Percentiles rank a stretch among this genome's conserved stretches.
Evolutionary conservation across 108 stramenopile species (phyloP).

Genomic region (Poteriospumella lacustris): DNA sequence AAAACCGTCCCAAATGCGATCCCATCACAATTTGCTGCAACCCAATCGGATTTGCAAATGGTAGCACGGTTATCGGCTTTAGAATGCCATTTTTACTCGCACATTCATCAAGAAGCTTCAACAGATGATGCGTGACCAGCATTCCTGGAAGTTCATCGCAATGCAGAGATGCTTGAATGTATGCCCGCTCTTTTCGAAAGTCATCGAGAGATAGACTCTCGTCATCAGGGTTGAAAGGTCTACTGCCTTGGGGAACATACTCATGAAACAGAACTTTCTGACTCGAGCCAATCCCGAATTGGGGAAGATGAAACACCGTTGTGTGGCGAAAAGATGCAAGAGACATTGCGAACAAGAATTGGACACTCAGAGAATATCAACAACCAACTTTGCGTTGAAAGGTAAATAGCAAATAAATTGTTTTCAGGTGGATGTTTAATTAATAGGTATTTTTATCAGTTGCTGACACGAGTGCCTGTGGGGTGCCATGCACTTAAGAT

Average conservation of each 20-base stretch:
- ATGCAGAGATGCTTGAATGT: conserved; percentile 26
- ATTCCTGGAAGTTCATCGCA: conserved; percentile 24
- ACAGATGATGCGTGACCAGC: conserved; percentile 13
- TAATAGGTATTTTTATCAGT: too few relatives aligned
- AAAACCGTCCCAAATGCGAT: conserved; percentile 2
- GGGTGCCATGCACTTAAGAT: too few relatives aligned
- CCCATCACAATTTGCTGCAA: conserved; percentile 2
- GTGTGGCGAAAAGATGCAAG: too few relatives aligned
- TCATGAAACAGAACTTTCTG: neutral
- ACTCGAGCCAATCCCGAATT: neutral
- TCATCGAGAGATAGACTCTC: too few relatives aligned
- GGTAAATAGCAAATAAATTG: too few relatives aligned
- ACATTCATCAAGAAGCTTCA: conserved; percentile 11
- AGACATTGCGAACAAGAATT: too few relatives aligned
- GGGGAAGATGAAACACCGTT: neutral
- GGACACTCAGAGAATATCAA: too few relatives aligned
- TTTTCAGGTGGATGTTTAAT: too few relatives aligned
- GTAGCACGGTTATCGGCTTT: neutral
- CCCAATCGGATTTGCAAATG: conserved; percentile 22
- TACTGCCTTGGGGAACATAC: neutral
- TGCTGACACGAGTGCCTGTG: too few relatives aligned
- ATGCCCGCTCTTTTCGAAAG: neutral
- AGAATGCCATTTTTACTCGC: neutral
- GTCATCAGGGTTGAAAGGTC: too few relatives aligned
- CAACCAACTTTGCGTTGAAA: too few relatives aligned